These are phyloP conservation scores for Sarcodon aspratus DNA, from an alignment of 768 basidiomycete genomes.

Conservation along the genomic window DNA sequence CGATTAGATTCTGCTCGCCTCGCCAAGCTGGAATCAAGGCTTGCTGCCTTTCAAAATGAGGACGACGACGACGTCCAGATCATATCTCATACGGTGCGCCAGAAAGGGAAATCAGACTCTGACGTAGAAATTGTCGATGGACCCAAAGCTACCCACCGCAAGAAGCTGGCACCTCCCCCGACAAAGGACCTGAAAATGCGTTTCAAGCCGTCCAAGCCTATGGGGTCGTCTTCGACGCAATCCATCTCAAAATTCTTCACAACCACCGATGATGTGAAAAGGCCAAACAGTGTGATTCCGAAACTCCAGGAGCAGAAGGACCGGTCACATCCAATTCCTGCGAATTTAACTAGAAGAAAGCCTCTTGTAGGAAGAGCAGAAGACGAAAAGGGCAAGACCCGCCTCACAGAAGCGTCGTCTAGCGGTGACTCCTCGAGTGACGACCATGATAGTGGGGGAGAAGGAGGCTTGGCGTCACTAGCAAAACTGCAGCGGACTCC, in stretches of 20 bases:
- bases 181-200: not conserved
- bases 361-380: not conserved
- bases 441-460: constrained; percentile 25
- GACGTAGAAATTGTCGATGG: not conserved
- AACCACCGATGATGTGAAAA: constrained; percentile 22
- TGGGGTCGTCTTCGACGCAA: constrained; percentile 4
- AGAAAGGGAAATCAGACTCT: not conserved
- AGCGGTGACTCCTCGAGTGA: constrained; percentile 31
- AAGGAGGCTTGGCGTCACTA: constrained; percentile 38
- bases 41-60: constrained; percentile 51
- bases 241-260: constrained; percentile 1
- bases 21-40: constrained; percentile 50
- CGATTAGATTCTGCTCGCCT: constrained; percentile 49
- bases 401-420: constrained; percentile 10
- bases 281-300: constrained; percentile 16
- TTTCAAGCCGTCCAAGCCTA: not conserved
- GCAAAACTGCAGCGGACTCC: constrained; percentile 51
- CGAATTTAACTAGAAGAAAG: not conserved
- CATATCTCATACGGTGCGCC: constrained; percentile 24
- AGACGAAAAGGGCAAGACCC: not conserved
- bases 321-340: not conserved
- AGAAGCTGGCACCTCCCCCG: not conserved
- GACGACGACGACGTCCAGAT: constrained; percentile 51
- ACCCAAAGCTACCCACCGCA: not conserved
- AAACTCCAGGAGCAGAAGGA: not conserved